Evolutionary conservation across 148 eudicot genomes (phyloP).

Genomic region (Pharnaceum exiguum): DNA sequence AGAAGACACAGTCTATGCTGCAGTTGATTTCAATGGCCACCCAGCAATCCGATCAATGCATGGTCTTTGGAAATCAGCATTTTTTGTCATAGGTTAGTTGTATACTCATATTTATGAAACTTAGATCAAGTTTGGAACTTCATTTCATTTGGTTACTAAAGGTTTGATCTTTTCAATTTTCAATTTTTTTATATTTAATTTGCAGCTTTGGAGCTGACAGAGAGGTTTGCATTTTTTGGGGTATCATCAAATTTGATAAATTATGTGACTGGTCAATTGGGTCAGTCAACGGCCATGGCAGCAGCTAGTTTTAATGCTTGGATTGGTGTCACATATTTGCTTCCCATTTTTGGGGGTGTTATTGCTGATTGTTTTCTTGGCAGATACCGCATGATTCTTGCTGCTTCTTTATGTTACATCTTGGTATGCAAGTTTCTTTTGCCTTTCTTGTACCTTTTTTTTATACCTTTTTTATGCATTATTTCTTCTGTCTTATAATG

Average conservation of each 20-base stretch:
- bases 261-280: slow-evolving; percentile 33
- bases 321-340: slow-evolving; percentile 29
- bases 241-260: slow-evolving; percentile 22
- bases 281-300: slow-evolving; percentile 44
- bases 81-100: slow-evolving; percentile 40
- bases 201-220: slow-evolving; percentile 26
- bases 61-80: slow-evolving; percentile 45
- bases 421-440: slow-evolving; percentile 36
- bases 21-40: slow-evolving; percentile 26
- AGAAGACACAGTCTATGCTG: slow-evolving; percentile 32
- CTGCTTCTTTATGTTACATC: slow-evolving; percentile 35
- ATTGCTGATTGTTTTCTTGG: slow-evolving; percentile 47
- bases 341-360: slow-evolving; percentile 41
- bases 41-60: slow-evolving; percentile 29
- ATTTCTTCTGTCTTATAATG: background rate
- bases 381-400: slow-evolving; percentile 29
- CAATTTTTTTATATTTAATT: too few species aligned
- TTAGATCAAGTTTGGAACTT: too few species aligned
- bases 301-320: slow-evolving; percentile 47
- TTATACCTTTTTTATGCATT: background rate
- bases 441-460: background rate
- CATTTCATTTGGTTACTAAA: too few species aligned
- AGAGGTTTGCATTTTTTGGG: slow-evolving; percentile 33
- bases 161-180: too few species aligned
- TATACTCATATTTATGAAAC: too few species aligned